phyloP scores from a whole-genome alignment of 192 early-diverging fungal species.

The Dispira simplex region DNA sequence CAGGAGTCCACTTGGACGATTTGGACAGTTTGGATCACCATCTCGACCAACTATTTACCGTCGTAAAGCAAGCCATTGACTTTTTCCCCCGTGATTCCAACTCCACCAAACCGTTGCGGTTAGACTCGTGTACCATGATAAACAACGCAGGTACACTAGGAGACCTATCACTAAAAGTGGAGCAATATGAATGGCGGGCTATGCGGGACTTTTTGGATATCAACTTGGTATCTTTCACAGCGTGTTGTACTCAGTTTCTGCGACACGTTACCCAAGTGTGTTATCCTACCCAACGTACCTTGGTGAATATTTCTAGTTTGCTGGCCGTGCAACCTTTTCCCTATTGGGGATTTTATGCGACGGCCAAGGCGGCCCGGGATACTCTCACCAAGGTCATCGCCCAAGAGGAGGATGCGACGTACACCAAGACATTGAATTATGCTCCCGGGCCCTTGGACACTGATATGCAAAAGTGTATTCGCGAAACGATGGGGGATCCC shows the following conservation, averaged over 20 bases:
- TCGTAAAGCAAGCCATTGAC: too few species aligned
- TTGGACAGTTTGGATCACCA: not conserved
- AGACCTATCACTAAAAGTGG: slow-evolving; percentile 40
- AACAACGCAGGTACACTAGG: slow-evolving; percentile 67
- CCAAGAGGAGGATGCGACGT: slow-evolving; percentile 35
- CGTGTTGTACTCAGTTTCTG: slow-evolving; percentile 27
- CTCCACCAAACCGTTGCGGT: too few species aligned
- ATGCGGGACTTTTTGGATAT: slow-evolving; percentile 30
- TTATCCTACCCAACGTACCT: slow-evolving; percentile 14
- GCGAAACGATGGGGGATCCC: slow-evolving; percentile 44
- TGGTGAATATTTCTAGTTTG: slow-evolving; percentile 73
- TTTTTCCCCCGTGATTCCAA: too few species aligned
- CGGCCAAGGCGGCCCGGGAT: slow-evolving; percentile 71
- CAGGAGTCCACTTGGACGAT: not conserved
- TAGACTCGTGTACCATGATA: slow-evolving; percentile 32
- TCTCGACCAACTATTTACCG: not conserved
- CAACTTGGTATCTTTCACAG: slow-evolving; percentile 41
- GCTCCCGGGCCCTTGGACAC: slow-evolving; percentile 81
- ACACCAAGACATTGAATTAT: slow-evolving; percentile 59
- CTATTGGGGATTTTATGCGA: slow-evolving; percentile 69
- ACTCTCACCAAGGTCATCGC: slow-evolving; percentile 53
- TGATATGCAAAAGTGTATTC: slow-evolving; percentile 62
- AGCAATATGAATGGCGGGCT: slow-evolving; percentile 29
- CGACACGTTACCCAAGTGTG: not conserved
- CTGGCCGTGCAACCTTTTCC: slow-evolving; percentile 55